Evolutionary conservation across 177 flowering plant species (phyloP), one percentile per base, ranked within the genome.

Genomic region (Vitis hybrid): DNA sequence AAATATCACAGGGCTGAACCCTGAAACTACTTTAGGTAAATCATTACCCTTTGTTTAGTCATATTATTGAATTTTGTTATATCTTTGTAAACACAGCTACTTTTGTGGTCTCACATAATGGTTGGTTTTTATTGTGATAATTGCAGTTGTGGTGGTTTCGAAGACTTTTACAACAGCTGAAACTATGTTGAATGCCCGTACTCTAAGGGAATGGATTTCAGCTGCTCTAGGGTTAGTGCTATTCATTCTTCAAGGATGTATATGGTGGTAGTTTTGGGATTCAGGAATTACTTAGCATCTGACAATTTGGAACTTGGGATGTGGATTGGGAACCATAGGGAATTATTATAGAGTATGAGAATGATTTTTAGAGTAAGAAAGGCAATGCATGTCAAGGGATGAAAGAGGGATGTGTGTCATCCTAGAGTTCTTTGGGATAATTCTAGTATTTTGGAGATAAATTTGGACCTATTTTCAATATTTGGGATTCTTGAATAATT

Each of bases 111-210:
- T 66, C 65, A 10, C 66, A 50, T 72, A 54, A 50, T 65, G 45
- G 29, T 19, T 59, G 13, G 7, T 11, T 67, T 52, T 79, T 70
- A 66, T 55, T 70, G 29, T 74, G n/a, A 67, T 64, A 50, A 16
- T 59, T 80, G 78, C 85, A 93, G 98, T 89, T 78, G 98, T 95
- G 20, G 97, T 95, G 72, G 99, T 95, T 68, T 95, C 99, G 60
- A 95, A 95, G 79, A 95, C 99, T 68, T 95, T 95, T 74, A 95
- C 98, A 52, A 93, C 99, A 50, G 98, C 99, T 60, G 99, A 95
- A 82, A 95, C 97, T n/a, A 95, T 95, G 99, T 71, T 95, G 75
- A 95, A 95, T 83, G 99, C 99, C 77, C 87, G 97, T 49, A 93
- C 99, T 3, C 51, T 95, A 60, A 93, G 93, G 78, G 98, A 88